Conservation (phyloP, 345 rosid genomes). For the Heritiera fomes region DNA sequence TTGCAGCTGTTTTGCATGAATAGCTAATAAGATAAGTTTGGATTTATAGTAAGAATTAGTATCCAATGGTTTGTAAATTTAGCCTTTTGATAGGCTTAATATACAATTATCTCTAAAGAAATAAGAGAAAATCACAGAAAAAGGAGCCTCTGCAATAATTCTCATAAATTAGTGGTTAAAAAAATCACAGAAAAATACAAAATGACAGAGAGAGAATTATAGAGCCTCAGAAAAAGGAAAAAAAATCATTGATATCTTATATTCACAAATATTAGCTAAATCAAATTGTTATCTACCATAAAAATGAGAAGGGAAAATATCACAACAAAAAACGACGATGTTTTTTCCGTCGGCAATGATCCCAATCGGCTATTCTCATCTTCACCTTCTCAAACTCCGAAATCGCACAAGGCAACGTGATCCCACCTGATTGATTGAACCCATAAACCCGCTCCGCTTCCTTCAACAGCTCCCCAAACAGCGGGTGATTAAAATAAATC, state of each 20-base stretch:
- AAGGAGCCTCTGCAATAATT: not conserved
- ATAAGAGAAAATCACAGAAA: not conserved
- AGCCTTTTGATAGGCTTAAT: not conserved
- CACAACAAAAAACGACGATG: conserved; percentile 5
- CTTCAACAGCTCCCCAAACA: conserved; percentile 70
- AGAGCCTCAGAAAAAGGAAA: not conserved
- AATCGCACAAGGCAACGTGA: conserved; percentile 70
- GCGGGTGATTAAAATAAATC: conserved; percentile 78
- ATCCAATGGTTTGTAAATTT: not conserved
- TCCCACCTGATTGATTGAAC: conserved; percentile 71
- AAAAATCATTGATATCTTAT: not conserved
- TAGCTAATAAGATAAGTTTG: not conserved
- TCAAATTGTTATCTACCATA: not conserved
- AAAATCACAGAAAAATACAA: not conserved
- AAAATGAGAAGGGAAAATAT: not conserved
- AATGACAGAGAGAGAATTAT: not conserved
- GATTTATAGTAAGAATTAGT: not conserved
- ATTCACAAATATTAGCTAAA: conserved; percentile 17
- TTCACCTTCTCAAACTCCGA: conserved; percentile 79
- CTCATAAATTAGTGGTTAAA: not conserved
- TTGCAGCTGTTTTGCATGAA: not conserved
- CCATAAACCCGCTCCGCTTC: conserved; percentile 79
- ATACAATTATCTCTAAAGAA: not conserved
- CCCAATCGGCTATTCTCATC: conserved; percentile 70
- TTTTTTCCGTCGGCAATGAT: conserved; percentile 33